Base-by-base conservation (phyloP, 805 yeast species). In the Lipomyces mesembrius region DNA sequence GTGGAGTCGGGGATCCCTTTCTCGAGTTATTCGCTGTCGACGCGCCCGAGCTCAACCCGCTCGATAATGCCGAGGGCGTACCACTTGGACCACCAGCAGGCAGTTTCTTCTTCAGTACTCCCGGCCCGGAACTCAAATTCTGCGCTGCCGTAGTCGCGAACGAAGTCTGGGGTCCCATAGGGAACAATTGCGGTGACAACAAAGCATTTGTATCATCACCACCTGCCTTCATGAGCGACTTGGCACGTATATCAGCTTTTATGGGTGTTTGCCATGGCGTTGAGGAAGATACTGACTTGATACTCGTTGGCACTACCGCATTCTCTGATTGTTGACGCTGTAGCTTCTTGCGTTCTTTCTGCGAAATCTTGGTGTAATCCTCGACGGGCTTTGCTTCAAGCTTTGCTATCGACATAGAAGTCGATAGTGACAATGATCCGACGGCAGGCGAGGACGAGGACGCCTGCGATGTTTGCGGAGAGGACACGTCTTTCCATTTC, bases 311-410 rank as follows among this genome's bases (percentile, higher is more conserved):
- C n/a, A 49, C 25, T 20, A n/a, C 51, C 3, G 22, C 35, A 32
- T n/a, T 46, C 58, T 69, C 70, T 39, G 66, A 67, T 46, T 72
- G 74, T 61, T 77, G 77, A 71, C 80, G 79, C 69, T 80, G 71
- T n/a, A 43, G 14, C 65, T 79, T 81, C 73, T 83, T 85, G 53
- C 90, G 76, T 69, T 87, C 90, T 72, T 85, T 85, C 69, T 88
- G 91, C 0, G 91, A 87, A 17, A 85, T 72, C 67, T 83, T 83
- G 39, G 77, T 74, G 25, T 79, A 76, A 0, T 83, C 56, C 32
- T 61, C 64, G 79, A 1, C 78, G 14, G 46, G 51, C 32, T 22
- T 32, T 12, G 52, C 37, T 25, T 25, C 55, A 52, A 53, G 39
- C 54, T 20, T 37, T 12, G 61, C 14, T 1, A 20, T n/a, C 11